phyloP scores from a whole-genome alignment of 1,284 basidiomycete genomes.

The Apiotrichum laibachii region DNA sequence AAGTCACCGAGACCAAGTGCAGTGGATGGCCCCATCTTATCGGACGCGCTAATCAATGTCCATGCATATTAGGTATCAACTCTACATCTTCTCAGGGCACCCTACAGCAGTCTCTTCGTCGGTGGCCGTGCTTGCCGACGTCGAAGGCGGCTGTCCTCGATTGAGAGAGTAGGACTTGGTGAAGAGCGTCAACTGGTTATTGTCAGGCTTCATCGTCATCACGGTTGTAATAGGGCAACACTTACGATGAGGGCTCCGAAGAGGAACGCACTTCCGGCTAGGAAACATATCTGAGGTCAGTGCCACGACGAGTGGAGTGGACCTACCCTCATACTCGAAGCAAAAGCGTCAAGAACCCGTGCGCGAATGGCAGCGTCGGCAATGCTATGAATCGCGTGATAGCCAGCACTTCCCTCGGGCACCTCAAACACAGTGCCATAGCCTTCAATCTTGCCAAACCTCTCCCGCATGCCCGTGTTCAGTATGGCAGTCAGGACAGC shows the following conservation, averaged over 20 bases:
- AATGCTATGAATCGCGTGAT: constrained; percentile 34
- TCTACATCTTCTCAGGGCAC: no score
- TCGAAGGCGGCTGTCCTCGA: constrained; percentile 1
- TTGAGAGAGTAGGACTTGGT: constrained; percentile 27
- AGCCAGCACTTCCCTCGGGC: constrained; percentile 33
- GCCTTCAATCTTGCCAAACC: constrained; percentile 35
- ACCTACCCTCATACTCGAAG: constrained; percentile 17
- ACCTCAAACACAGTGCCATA: constrained; percentile 37
- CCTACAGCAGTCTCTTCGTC: no score
- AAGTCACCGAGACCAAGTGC: no score
- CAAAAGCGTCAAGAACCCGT: constrained; percentile 36
- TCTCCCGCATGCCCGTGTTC: constrained; percentile 32
- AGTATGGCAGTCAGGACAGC: constrained; percentile 35
- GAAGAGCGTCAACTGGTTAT: constrained; percentile 22
- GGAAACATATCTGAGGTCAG: constrained; percentile 28
- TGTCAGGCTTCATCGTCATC: not conserved
- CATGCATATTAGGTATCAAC: no score
- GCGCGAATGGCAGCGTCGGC: constrained; percentile 31
- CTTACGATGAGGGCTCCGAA: constrained; percentile 21
- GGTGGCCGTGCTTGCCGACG: no score
- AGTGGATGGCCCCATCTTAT: no score
- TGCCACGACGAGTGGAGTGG: not conserved
- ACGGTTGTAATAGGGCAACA: not conserved
- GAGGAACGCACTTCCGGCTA: constrained; percentile 29
- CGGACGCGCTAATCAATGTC: no score